These are phyloP conservation scores for Russula griseocarnosa DNA, from an alignment of 768 basidiomycete genomes.

Conservation along the genomic window DNA sequence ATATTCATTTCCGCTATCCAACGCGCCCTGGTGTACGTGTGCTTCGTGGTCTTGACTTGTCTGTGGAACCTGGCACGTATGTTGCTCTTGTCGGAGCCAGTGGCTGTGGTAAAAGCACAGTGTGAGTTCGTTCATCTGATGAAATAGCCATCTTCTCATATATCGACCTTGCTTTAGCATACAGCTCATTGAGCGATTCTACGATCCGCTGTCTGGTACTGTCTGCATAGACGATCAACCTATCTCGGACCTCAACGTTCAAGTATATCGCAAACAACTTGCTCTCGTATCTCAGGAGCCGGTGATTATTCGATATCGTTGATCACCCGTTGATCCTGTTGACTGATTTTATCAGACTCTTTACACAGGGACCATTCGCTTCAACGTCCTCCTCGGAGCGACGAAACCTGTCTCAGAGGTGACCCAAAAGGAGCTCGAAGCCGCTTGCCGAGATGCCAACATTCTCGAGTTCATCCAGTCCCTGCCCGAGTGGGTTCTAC, in stretches of 20 bases:
- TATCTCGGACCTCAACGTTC: constrained; percentile 70
- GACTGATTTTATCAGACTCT: constrained; percentile 44
- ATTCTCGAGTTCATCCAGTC: constrained; percentile 82
- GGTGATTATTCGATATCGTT: constrained; percentile 25
- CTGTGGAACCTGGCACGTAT: constrained; percentile 68
- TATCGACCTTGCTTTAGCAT: constrained; percentile 44
- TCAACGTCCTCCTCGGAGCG: constrained; percentile 84
- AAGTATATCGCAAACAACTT: constrained; percentile 81
- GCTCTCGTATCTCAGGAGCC: constrained; percentile 91
- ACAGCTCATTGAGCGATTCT: constrained; percentile 75
- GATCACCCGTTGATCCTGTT: not conserved
- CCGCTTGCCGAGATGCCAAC: constrained; percentile 82
- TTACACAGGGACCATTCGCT: constrained; percentile 80
- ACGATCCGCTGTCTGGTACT: constrained; percentile 66
- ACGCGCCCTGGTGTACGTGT: constrained; percentile 78
- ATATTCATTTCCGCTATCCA: constrained; percentile 83
- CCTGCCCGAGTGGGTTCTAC: constrained; percentile 60
- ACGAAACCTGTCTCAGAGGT: constrained; percentile 68
- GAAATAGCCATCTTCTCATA: not conserved
- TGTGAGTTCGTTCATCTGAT: constrained; percentile 44
- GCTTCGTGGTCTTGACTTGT: constrained; percentile 63
- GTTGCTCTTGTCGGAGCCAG: constrained; percentile 75
- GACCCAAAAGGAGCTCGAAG: constrained; percentile 80
- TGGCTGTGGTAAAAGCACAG: constrained; percentile 75
- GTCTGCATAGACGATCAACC: constrained; percentile 62